A percentile compares a stretch with the other conserved stretches of the same genome.
These are phyloP conservation scores for Hanseniaspora nectarophila DNA, from an alignment of 805 yeast species.

Conservation along the genomic window DNA sequence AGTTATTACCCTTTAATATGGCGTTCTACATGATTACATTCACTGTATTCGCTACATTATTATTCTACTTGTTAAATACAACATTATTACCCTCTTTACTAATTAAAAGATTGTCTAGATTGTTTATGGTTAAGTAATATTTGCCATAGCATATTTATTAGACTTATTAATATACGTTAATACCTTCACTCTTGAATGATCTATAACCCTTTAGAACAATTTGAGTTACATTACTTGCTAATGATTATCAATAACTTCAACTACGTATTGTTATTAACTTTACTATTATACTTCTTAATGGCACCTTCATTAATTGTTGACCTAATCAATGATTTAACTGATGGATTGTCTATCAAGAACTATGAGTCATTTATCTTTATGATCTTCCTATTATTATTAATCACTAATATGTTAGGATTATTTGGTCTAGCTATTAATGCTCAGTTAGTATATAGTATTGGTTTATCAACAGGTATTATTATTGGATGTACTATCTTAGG, in stretches of 20 bases:
- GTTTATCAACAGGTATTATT: conserved; percentile 18
- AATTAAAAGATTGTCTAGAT: conserved; percentile 10
- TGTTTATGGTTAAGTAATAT: conserved; percentile 4
- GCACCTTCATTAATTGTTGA: conserved; percentile 1
- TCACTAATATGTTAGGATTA: conserved; percentile 21
- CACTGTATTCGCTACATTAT: neutral
- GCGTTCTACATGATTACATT: conserved; percentile 10
- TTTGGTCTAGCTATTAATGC: conserved; percentile 20
- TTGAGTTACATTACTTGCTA: conserved; percentile 6
- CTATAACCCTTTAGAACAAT: conserved; percentile 11
- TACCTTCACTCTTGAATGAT: neutral
- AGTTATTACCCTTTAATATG: conserved; percentile 13
- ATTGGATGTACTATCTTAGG: conserved; percentile 20
- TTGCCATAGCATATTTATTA: too few species aligned
- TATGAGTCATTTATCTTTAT: conserved; percentile 21
- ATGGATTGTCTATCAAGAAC: conserved; percentile 19
- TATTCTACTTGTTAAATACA: conserved; percentile 9
- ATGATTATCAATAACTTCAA: conserved; percentile 8
- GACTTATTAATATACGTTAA: neutral
- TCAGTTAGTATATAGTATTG: conserved; percentile 20
- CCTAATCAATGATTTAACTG: conserved; percentile 20
- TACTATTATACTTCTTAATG: neutral
- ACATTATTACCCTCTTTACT: conserved; percentile 5
- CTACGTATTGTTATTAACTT: conserved; percentile 6
- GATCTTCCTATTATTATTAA: conserved; percentile 20